Conservation (phyloP, 768 basidiomycete species). For the Suillus ampliporus region DNA sequence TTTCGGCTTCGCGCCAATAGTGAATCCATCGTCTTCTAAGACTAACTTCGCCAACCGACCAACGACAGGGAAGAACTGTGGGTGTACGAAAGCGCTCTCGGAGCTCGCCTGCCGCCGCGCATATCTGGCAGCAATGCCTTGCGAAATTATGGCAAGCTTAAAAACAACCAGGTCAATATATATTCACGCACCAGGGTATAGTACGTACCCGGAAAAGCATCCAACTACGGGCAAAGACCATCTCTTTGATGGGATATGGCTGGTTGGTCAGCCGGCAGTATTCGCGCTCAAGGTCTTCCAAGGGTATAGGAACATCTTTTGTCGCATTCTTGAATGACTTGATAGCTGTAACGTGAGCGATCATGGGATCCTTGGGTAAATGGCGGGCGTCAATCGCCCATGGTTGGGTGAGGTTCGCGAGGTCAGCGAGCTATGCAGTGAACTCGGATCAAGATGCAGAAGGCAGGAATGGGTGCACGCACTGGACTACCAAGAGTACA, state of each 20-base stretch:
- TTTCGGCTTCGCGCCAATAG: slow-evolving; percentile 29
- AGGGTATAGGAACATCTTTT: slow-evolving; percentile 60
- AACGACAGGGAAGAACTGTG: slow-evolving; percentile 57
- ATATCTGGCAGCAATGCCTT: slow-evolving; percentile 89
- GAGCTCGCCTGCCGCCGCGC: slow-evolving; percentile 91
- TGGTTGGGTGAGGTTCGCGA: slow-evolving; percentile 88
- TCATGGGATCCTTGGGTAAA: slow-evolving; percentile 34
- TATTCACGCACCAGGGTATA: background rate
- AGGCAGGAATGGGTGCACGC: slow-evolving; percentile 30
- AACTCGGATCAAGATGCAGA: background rate
- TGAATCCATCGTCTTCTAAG: slow-evolving; percentile 58
- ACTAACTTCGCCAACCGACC: slow-evolving; percentile 66
- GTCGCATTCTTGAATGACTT: slow-evolving; percentile 69
- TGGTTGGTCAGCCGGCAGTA: slow-evolving; percentile 72
- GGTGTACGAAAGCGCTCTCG: slow-evolving; percentile 63
- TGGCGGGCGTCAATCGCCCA: slow-evolving; percentile 65
- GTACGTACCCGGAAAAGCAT: slow-evolving; percentile 75
- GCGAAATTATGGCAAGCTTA: slow-evolving; percentile 79
- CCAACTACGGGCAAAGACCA: slow-evolving; percentile 86
- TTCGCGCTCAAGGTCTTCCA: slow-evolving; percentile 81
- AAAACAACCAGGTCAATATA: slow-evolving; percentile 12
- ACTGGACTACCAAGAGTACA: slow-evolving; percentile 94
- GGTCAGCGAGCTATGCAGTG: slow-evolving; percentile 73
- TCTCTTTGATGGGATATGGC: slow-evolving; percentile 76
- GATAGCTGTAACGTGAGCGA: slow-evolving; percentile 36